Percentiles rank a stretch among this genome's conserved stretches.
Evolutionary conservation across 495 filamentous ascomycete genomes (phyloP).

Genomic region (Sabuloglossum arenarium): DNA sequence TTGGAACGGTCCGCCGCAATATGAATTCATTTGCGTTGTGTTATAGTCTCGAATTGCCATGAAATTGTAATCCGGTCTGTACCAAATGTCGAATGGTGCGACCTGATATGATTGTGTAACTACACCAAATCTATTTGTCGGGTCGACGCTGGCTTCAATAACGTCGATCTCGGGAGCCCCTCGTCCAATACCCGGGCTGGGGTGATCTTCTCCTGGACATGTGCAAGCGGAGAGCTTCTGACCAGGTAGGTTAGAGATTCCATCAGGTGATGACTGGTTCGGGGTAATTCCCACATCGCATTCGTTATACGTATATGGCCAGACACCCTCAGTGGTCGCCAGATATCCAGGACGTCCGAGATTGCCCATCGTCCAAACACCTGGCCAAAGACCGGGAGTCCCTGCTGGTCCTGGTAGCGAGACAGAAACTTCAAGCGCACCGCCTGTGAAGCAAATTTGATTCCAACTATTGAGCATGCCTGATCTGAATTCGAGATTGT

Average conservation of each 20-base stretch:
- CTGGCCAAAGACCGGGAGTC: constrained; percentile 15
- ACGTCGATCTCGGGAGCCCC: constrained; percentile 17
- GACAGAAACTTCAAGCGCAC: constrained; percentile 14
- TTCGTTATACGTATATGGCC: constrained; percentile 16
- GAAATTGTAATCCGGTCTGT: constrained; percentile 12
- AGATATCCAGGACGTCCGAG: constrained; percentile 18
- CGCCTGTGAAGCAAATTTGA: constrained; percentile 16
- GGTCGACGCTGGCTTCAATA: constrained; percentile 13
- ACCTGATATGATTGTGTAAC: constrained; percentile 16
- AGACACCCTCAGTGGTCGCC: constrained; percentile 16
- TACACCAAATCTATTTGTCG: constrained; percentile 5
- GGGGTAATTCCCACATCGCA: constrained; percentile 17
- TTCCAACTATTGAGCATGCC: constrained; percentile 19
- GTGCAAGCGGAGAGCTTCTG: constrained; percentile 16
- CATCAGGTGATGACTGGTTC: constrained; percentile 15
- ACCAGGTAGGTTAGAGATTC: constrained; percentile 12
- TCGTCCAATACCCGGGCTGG: constrained; percentile 13
- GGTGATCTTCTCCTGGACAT: constrained; percentile 15
- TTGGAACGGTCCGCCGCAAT: constrained; percentile 14
- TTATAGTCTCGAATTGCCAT: constrained; percentile 10
- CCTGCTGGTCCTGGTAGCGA: constrained; percentile 15
- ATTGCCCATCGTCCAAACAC: constrained; percentile 19
- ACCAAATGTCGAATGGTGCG: constrained; percentile 16
- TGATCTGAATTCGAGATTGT: constrained; percentile 14
- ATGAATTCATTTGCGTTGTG: constrained; percentile 11